Evolutionary conservation across 345 rosid genomes (phyloP), one percentile per base, ranked within the genome.

Genomic region (Schrenkiella parvula): DNA sequence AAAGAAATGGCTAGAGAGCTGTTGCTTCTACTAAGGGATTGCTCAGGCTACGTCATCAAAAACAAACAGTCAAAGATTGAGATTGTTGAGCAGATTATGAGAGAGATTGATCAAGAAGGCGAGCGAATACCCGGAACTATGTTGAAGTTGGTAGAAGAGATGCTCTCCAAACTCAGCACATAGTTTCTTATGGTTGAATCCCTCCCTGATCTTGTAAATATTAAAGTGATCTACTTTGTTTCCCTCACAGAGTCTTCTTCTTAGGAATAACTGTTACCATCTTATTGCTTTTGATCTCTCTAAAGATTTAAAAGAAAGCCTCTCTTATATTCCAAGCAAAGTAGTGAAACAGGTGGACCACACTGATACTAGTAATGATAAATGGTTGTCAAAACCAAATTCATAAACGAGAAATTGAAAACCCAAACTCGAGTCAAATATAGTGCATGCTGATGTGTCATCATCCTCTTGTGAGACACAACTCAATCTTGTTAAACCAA

Each of bases 101-200:
- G 80, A 34, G 90, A 86, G 47, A 92, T 90, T 35, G 96, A 89
- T 69, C 79, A 87, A 26, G 88, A 85, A 35, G 86, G 82, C 2
- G 91, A 87, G 57, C 43, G 66, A 51, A 81, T 76, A 44, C 56
- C 68, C 0, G 88, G 74, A n/a, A 58, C 83, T 12, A 73, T 87
- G 57, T 74, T 89, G 74, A 81, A 75, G 31, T 43, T 87, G 66
- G 87, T 89, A 6, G 92, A 92, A 82, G 90, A 88, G 68, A 86
- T 88, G 92, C 81, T 90, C 35, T 89, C 91, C 10, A 92, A 83
- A 78, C 88, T 88, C 53, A 84, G 55, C 57, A 85, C 85, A n/a
- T 81, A 75, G 64, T 17, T 2, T 22, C 8, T 31, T 29, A 21
- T 55, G 39, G 41, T 55, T 11, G 26, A 66, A 66, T 6, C 6